Base-by-base conservation (phyloP, 805 yeast species). In the Metschnikowia picachoensis region DNA sequence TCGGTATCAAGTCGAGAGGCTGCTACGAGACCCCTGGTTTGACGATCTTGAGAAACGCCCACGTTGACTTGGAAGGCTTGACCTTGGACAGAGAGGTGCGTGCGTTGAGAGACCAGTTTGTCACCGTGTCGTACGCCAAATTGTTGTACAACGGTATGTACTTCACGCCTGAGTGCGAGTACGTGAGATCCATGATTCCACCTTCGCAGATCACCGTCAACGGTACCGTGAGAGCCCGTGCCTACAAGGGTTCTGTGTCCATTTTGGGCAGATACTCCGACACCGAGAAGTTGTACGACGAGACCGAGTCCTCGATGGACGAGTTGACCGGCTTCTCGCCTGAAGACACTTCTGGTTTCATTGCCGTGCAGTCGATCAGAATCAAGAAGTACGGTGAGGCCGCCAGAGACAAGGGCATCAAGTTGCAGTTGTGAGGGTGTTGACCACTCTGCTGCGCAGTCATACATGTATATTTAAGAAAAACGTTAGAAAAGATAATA, bases 1-100 rank as follows among this genome's bases (percentile, higher is more conserved):
- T 94, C 64, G 98, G 98, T 70, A 86, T 94, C 71, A 94, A 94
- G 73, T 91, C 98, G 54, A 89, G 99, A 79, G 99, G 99, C 49
- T 94, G 99, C 78, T 94, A 94, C 77, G 99, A 94, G 76, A 95
- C 98, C 54, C 99, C 99, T 58, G 99, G 98, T 70, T 82, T 94
- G 62, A 92, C 99, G 51, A 68, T 94, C 52, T 83, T 94, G 72
- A 89, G 99, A 81, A 70, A 81, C 46, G 87, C 98, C 39, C 99
- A 94, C 72, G 82, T 94, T 67, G 99, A 94, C 69, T 76, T 94
- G 60, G 99, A 94, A 77, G 99, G 99, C 61, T 83, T 94, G 61
- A 92, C 96, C 35, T 75, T 94, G 62, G 99, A 94, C 74, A 86
- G 97, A 72, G 99, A 94, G 74, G 98, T 94, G 55, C 85, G 99